phyloP scores from a whole-genome alignment of 179 eudicot species.

The Dionaea muscipula region DNA sequence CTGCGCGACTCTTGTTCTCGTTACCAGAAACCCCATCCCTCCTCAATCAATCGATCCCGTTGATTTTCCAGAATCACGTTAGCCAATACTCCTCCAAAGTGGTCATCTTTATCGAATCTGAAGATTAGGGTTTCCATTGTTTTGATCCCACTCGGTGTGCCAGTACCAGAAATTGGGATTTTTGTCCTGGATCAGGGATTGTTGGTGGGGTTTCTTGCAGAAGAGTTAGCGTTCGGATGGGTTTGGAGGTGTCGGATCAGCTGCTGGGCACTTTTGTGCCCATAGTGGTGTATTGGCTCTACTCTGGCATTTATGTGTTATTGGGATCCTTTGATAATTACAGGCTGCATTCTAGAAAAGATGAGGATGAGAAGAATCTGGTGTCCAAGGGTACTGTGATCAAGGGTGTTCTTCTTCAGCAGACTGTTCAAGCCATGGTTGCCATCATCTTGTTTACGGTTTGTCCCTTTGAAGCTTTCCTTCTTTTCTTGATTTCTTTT shows the following conservation, averaged over 20 bases:
- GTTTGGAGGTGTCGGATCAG: conserved; percentile 44
- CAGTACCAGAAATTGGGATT: no score
- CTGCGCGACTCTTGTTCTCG: no score
- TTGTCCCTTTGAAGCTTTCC: conserved; percentile 7
- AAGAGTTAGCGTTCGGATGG: not conserved
- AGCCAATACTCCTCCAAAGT: no score
- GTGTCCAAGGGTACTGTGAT: conserved; percentile 56
- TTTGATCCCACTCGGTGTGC: no score
- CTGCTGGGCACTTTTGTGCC: conserved; percentile 61
- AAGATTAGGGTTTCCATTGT: no score
- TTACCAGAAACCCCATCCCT: no score
- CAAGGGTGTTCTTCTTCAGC: conserved; percentile 78
- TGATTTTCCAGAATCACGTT: no score
- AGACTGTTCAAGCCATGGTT: conserved; percentile 60
- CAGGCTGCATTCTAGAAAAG: conserved; percentile 59
- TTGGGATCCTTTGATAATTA: conserved; percentile 52
- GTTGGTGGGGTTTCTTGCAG: no score
- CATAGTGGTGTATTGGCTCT: conserved; percentile 59
- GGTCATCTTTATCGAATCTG: no score
- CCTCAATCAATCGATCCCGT: no score
- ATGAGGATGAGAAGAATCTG: conserved; percentile 76
- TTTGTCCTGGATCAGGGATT: no score
- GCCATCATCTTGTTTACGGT: conserved; percentile 60
- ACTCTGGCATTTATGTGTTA: conserved; percentile 56
- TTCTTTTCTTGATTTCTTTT: not conserved